Evolutionary conservation across 441 rosid genomes (phyloP).

Genomic region (Eutrema salsugineum): DNA sequence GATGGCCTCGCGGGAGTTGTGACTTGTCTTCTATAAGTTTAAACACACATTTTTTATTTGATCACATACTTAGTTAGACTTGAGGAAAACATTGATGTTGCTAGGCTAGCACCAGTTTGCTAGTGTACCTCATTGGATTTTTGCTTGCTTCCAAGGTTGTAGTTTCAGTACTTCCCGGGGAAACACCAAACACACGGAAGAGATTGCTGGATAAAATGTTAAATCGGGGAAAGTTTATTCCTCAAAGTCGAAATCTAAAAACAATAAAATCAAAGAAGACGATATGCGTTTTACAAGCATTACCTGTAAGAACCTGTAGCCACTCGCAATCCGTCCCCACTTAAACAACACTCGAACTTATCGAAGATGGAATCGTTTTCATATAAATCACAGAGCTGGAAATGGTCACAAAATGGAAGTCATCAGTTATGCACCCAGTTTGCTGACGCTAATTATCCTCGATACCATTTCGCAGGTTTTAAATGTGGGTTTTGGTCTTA

Average conservation of each 20-base stretch:
- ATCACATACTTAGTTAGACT: neutral
- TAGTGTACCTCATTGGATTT: conserved; percentile 84
- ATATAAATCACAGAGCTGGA: conserved; percentile 33
- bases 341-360: conserved; percentile 92
- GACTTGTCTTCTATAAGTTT: conserved; percentile 66
- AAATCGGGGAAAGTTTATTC: neutral
- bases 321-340: conserved; percentile 88
- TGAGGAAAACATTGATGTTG: neutral
- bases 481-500: no score
- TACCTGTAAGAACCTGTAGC: conserved; percentile 98
- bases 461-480: no score
- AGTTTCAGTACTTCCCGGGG: conserved; percentile 66
- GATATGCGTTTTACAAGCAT: neutral
- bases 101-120: neutral
- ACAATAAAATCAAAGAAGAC: neutral
- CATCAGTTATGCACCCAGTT: neutral
- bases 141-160: conserved; percentile 93
- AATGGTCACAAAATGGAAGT: neutral
- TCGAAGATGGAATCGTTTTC: conserved; percentile 89
- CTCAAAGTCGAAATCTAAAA: neutral
- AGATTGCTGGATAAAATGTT: conserved; percentile 58
- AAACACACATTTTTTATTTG: neutral
- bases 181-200: conserved; percentile 87
- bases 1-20: conserved; percentile 76
- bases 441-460: no score